These are phyloP conservation scores for Rhizopus microsporus DNA, from an alignment of 371 early-diverging fungal species.

Conservation along the genomic window DNA sequence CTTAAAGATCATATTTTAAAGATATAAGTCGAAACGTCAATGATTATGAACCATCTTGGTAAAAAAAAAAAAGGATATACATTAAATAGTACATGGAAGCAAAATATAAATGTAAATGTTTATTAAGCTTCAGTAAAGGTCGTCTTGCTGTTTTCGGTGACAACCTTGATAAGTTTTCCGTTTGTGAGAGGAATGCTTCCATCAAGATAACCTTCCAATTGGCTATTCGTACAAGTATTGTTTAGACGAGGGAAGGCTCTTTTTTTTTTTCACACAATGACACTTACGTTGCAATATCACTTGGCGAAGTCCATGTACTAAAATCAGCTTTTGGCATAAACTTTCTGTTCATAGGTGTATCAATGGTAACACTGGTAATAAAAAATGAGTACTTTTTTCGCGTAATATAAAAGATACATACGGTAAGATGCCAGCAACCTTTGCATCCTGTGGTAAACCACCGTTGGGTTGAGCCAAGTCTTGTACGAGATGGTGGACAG, in stretches of 20 bases:
- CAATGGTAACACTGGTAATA: constrained; percentile 71
- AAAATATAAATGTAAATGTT: constrained; percentile 17
- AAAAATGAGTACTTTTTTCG: not conserved
- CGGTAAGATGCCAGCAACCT: constrained; percentile 81
- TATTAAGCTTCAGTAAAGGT: constrained; percentile 55
- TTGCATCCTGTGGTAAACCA: constrained; percentile 77
- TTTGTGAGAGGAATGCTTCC: constrained; percentile 42
- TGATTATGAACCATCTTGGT: no score
- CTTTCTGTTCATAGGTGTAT: constrained; percentile 92
- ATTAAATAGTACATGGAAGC: no score
- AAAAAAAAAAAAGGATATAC: no score
- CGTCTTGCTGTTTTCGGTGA: constrained; percentile 55
- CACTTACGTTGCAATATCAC: constrained; percentile 69
- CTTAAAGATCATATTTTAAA: no score
- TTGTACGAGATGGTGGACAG: constrained; percentile 88
- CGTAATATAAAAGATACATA: constrained; percentile 40
- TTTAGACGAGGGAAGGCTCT: not conserved
- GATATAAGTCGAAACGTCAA: no score
- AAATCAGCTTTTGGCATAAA: constrained; percentile 88
- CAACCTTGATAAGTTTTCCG: constrained; percentile 58
- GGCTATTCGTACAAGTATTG: constrained; percentile 29
- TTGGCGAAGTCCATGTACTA: constrained; percentile 88
- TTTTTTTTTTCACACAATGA: not conserved
- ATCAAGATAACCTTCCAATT: constrained; percentile 54
- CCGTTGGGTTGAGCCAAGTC: constrained; percentile 72